Evolutionary conservation across 371 early-diverging fungal species (phyloP).

Genomic region (Rhizopus sp.): DNA sequence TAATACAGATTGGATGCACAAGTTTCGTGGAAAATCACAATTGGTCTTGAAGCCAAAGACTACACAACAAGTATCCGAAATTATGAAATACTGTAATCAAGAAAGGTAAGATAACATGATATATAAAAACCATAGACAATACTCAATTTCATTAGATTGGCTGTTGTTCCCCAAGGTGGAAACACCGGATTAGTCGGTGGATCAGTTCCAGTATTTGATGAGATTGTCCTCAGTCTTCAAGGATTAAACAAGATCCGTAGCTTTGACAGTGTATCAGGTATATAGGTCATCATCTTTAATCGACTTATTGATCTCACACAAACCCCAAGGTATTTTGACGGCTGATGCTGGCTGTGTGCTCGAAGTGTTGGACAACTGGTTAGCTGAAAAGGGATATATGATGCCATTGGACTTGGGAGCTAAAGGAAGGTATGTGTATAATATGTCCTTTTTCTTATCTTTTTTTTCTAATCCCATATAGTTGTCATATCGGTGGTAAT

Average conservation of each 20-base stretch:
- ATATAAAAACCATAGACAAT: not conserved
- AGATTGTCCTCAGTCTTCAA: constrained; percentile 80
- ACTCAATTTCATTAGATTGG: constrained; percentile 50
- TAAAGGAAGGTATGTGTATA: constrained; percentile 59
- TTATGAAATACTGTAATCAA: constrained; percentile 88
- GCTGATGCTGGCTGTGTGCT: constrained; percentile 93
- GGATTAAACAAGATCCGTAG: constrained; percentile 79
- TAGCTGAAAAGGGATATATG: constrained; percentile 84
- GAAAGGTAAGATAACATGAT: constrained; percentile 43
- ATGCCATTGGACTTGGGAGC: constrained; percentile 98
- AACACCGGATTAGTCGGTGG: constrained; percentile 95
- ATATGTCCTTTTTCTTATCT: not conserved
- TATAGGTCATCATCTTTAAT: not conserved
- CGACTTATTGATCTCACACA: not conserved
- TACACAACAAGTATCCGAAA: constrained; percentile 82
- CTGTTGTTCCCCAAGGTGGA: constrained; percentile 97
- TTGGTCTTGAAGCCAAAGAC: constrained; percentile 87
- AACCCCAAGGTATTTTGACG: constrained; percentile 67
- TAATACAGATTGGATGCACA: constrained; percentile 92
- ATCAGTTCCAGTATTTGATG: constrained; percentile 93
- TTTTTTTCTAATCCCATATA: constrained; percentile 1
- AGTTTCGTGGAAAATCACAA: constrained; percentile 84
- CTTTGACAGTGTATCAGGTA: constrained; percentile 87
- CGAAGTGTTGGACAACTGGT: constrained; percentile 85
- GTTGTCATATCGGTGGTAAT: constrained; percentile 96